phyloP scores from a whole-genome alignment of 345 rosid species.

The Moricandia moricandioides region DNA sequence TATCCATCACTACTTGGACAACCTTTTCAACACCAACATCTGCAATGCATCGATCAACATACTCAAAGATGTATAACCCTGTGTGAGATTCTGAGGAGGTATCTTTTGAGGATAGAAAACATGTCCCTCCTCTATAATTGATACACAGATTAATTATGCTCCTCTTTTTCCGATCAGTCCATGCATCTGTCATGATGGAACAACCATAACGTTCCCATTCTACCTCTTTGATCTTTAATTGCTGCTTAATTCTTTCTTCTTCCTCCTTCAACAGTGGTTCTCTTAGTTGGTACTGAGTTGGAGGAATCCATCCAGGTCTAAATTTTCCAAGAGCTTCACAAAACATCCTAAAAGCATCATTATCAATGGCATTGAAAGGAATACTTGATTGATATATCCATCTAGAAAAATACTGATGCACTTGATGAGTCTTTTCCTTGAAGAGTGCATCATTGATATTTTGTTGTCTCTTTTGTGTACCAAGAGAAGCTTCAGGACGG shows the following conservation, averaged over 20 bases:
- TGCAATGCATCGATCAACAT: neutral
- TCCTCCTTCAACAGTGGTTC: neutral
- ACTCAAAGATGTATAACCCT: neutral
- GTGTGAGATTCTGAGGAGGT: too few species aligned
- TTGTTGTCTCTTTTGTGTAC: neutral
- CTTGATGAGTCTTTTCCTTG: neutral
- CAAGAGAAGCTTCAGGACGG: neutral
- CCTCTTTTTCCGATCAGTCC: too few species aligned
- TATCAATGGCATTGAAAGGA: conserved; percentile 11
- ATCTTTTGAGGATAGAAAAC: too few species aligned
- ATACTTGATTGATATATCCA: neutral
- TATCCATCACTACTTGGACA: conserved; percentile 3
- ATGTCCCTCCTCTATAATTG: too few species aligned
- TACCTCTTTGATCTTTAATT: neutral
- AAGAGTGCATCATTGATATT: neutral
- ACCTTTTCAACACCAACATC: neutral
- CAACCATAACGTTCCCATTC: too few species aligned
- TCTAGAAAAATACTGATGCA: neutral
- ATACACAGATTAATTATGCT: too few species aligned
- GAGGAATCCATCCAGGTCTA: neutral
- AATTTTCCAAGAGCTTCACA: neutral
- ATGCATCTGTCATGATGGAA: too few species aligned
- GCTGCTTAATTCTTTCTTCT: neutral
- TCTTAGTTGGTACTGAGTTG: neutral
- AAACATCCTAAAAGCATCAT: neutral